Percentiles rank a stretch among this genome's conserved stretches.
phyloP scores from a whole-genome alignment of 305 asterid genomes.

The Nicotiana rustica region DNA sequence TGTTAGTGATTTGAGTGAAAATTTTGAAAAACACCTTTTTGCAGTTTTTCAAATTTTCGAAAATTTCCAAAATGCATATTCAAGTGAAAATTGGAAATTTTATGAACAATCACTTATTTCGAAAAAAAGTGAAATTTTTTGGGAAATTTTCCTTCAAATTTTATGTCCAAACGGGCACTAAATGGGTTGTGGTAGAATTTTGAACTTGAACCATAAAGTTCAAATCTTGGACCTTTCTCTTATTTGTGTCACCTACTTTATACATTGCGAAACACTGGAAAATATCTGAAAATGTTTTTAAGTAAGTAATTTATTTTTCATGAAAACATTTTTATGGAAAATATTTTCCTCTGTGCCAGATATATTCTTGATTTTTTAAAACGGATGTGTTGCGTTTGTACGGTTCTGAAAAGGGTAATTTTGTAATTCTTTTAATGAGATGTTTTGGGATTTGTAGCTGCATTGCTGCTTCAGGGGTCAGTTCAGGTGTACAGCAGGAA shows the following conservation, averaged over 20 bases:
- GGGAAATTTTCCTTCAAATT: no score
- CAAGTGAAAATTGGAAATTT: no score
- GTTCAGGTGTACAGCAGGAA: constrained; percentile 96
- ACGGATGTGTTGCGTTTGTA: background rate
- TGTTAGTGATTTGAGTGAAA: no score
- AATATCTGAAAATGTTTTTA: background rate
- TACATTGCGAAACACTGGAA: background rate
- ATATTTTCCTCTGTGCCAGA: background rate
- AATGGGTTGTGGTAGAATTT: no score
- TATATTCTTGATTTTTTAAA: background rate
- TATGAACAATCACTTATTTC: no score
- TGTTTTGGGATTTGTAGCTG: constrained; percentile 63
- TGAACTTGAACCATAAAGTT: no score
- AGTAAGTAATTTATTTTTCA: background rate
- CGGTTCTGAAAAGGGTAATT: background rate
- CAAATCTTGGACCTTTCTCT: no score
- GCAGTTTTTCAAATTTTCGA: no score
- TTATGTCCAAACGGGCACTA: no score
- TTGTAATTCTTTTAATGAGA: constrained; percentile 37
- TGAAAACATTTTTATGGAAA: background rate
- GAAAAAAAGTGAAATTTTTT: no score
- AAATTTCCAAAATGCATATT: no score
- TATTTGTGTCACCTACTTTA: background rate
- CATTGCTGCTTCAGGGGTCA: constrained; percentile 97
- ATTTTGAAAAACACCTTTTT: no score